phyloP scores from a whole-genome alignment of 176 grass and related monocot genomes.

The Tillandsia leiboldiana region DNA sequence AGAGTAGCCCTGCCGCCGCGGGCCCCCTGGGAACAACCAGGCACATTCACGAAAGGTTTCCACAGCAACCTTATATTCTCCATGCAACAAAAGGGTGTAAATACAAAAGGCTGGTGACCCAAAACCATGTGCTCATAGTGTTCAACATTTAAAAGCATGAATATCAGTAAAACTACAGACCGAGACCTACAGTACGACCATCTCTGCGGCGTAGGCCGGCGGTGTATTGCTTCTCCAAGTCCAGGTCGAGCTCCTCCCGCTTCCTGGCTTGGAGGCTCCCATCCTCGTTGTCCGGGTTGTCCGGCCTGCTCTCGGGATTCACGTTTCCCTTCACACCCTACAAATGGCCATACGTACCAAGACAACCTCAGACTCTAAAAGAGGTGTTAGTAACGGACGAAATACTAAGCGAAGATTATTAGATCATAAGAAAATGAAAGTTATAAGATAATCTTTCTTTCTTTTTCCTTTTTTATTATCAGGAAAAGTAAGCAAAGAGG shows the following conservation, averaged over 20 bases:
- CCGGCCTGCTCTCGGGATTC: conserved; percentile 27
- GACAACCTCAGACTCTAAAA: conserved; percentile 99
- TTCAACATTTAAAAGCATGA: neutral
- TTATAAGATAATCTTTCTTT: neutral
- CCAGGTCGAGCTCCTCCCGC: conserved; percentile 75
- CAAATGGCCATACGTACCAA: conserved; percentile 85
- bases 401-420: conserved; percentile 13
- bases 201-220: conserved; percentile 84
- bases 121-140: too few relatives aligned
- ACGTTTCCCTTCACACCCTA: conserved; percentile 77
- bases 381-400: conserved; percentile 54
- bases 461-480: neutral
- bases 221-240: conserved; percentile 92
- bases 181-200: conserved; percentile 88
- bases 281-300: conserved; percentile 18
- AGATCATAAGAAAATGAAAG: conserved; percentile 10
- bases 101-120: too few relatives aligned
- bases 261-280: conserved; percentile 51
- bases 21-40: too few relatives aligned
- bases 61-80: too few relatives aligned
- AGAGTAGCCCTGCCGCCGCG: too few relatives aligned
- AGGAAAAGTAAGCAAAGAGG: neutral
- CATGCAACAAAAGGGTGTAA: too few relatives aligned
- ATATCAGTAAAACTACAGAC: conserved; percentile 39
- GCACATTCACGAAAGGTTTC: too few relatives aligned